phyloP scores from a whole-genome alignment of 805 yeast species.

The Sugiyamaella chiloensis region DNA sequence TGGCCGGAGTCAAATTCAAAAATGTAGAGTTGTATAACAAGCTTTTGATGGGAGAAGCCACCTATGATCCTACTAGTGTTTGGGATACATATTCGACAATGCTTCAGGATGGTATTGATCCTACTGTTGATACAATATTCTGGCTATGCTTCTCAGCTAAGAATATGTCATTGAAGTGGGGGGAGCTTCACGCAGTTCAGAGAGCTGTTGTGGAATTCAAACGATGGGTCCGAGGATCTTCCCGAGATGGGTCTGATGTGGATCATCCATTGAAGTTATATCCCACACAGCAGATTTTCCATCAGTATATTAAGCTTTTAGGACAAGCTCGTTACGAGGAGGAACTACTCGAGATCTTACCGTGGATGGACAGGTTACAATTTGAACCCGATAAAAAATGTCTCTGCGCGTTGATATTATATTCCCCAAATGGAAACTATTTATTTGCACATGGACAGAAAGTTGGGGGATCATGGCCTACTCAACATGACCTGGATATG shows the following conservation, averaged over 20 bases:
- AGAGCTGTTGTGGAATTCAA: slow-evolving; percentile 58
- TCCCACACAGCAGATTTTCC: slow-evolving; percentile 51
- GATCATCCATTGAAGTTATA: slow-evolving; percentile 34
- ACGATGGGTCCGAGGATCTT: slow-evolving; percentile 37
- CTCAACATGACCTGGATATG: slow-evolving; percentile 26
- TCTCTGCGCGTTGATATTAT: slow-evolving; percentile 39
- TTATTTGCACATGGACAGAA: slow-evolving; percentile 26
- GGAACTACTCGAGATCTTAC: slow-evolving; percentile 49
- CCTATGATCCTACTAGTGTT: slow-evolving; percentile 31
- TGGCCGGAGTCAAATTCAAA: neutral
- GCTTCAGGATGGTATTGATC: slow-evolving; percentile 24
- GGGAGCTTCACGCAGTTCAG: slow-evolving; percentile 52
- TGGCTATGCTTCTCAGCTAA: slow-evolving; percentile 52
- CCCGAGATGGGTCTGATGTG: slow-evolving; percentile 28
- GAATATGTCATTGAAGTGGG: slow-evolving; percentile 43
- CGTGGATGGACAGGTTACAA: slow-evolving; percentile 52
- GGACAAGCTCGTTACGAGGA: slow-evolving; percentile 45
- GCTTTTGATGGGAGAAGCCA: slow-evolving; percentile 29
- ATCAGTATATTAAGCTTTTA: slow-evolving; percentile 50
- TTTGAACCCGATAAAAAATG: slow-evolving; percentile 43
- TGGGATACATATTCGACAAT: slow-evolving; percentile 35
- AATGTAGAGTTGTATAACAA: slow-evolving; percentile 7
- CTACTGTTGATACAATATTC: slow-evolving; percentile 34
- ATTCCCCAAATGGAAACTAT: slow-evolving; percentile 30
- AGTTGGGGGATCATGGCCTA: slow-evolving; percentile 31